phyloP scores from a whole-genome alignment of 1,284 basidiomycete species.

The Naganishia liquefaciens region DNA sequence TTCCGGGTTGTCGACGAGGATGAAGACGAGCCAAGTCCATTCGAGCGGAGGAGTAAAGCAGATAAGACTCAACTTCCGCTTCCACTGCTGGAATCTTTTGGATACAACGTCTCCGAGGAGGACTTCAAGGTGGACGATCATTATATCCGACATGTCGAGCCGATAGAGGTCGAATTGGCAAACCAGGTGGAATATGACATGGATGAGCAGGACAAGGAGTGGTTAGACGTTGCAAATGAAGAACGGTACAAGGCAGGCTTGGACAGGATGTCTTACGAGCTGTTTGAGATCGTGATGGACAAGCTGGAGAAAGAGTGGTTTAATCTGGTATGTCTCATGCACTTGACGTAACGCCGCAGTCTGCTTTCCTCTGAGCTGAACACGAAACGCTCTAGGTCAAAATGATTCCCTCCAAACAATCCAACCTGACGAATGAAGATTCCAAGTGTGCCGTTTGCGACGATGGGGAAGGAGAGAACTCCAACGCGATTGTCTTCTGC shows the following conservation, averaged over 20 bases:
- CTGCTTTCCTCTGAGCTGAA: background rate
- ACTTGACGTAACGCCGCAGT: background rate
- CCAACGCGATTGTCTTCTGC: constrained; percentile 98
- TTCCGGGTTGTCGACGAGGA: constrained; percentile 50
- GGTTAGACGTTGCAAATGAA: constrained; percentile 82
- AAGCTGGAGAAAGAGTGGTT: constrained; percentile 99
- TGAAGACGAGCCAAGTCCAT: constrained; percentile 34
- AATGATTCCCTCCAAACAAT: constrained; percentile 72
- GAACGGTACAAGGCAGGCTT: constrained; percentile 78
- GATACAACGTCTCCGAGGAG: constrained; percentile 41
- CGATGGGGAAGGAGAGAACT: constrained; percentile 97
- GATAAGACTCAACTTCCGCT: constrained; percentile 36
- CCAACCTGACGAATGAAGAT: constrained; percentile 85
- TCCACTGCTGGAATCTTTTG: constrained; percentile 41
- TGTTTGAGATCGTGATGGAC: constrained; percentile 96
- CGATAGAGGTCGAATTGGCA: constrained; percentile 86
- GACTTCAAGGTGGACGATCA: constrained; percentile 67
- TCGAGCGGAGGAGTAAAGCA: constrained; percentile 47
- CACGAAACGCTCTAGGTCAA: constrained; percentile 65
- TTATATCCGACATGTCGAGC: constrained; percentile 90
- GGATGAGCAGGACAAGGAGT: constrained; percentile 96
- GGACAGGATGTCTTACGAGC: constrained; percentile 75
- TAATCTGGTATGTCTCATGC: constrained; percentile 67
- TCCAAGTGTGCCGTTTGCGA: constrained; percentile 96
- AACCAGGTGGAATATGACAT: constrained; percentile 98